Evolutionary conservation across 2,329 filamentous ascomycete species (phyloP).

Genomic region (Periconia digitata): DNA sequence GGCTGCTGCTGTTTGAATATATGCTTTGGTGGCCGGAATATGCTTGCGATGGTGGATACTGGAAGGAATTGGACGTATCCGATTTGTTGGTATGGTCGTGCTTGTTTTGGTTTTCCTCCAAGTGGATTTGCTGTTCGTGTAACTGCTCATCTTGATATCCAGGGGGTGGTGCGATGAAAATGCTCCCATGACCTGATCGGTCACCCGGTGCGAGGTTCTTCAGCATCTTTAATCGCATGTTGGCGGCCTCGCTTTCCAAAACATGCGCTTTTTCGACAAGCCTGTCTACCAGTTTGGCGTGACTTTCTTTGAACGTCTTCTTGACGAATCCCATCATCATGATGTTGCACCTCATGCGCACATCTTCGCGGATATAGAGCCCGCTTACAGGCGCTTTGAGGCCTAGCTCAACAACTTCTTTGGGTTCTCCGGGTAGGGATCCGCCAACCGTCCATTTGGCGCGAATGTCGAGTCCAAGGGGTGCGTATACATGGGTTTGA

Average conservation of each 20-base stretch:
- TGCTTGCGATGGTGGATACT: not conserved
- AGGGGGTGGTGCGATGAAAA: conserved; percentile 39
- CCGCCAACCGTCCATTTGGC: conserved; percentile 78
- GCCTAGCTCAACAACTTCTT: conserved; percentile 66
- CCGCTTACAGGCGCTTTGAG: conserved; percentile 66
- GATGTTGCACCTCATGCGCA: conserved; percentile 79
- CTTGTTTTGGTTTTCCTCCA: not conserved
- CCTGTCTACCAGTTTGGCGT: conserved; percentile 66
- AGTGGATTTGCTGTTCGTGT: not conserved
- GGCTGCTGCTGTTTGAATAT: conserved; percentile 13
- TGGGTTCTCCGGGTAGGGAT: conserved; percentile 68
- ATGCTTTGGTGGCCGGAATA: conserved; percentile 7
- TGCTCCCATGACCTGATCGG: conserved; percentile 35
- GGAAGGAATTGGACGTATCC: no score
- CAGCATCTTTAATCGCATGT: conserved; percentile 33
- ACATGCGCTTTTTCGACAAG: conserved; percentile 41
- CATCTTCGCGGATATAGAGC: conserved; percentile 81
- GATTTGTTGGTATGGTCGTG: not conserved
- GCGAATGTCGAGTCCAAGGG: conserved; percentile 76
- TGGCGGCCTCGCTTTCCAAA: conserved; percentile 37
- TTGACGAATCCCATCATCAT: conserved; percentile 77
- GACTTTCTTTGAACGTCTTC: conserved; percentile 77
- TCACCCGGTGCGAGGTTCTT: conserved; percentile 33
- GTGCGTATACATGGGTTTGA: conserved; percentile 82
- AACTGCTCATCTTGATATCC: conserved; percentile 19